Conservation (phyloP, 805 yeast genomes). For the Aciculoconidium aculeatum region DNA sequence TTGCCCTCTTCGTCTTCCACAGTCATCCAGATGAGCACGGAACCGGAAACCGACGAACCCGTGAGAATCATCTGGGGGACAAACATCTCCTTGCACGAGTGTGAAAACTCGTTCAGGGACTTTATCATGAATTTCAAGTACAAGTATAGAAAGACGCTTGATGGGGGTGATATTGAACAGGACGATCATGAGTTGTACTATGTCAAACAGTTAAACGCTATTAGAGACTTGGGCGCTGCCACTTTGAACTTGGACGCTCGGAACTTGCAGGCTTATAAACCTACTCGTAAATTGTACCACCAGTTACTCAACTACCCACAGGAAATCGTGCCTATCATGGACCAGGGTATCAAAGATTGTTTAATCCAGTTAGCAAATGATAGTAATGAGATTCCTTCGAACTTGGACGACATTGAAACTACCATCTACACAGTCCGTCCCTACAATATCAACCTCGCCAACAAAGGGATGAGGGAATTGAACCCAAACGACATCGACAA, state of each 20-base stretch:
- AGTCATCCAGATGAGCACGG: constrained; percentile 19
- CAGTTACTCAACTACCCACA: constrained; percentile 92
- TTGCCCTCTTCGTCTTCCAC: constrained; percentile 18
- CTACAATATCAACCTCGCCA: constrained; percentile 62
- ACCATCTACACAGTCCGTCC: constrained; percentile 86
- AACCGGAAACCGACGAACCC: constrained; percentile 51
- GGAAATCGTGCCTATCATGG: constrained; percentile 96
- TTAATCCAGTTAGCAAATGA: constrained; percentile 70
- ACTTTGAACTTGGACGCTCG: constrained; percentile 81
- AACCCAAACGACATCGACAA: constrained; percentile 53
- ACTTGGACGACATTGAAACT: constrained; percentile 69
- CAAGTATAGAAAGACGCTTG: constrained; percentile 58
- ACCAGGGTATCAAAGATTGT: constrained; percentile 87
- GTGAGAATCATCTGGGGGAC: constrained; percentile 98
- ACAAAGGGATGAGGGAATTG: constrained; percentile 17
- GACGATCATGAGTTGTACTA: constrained; percentile 73
- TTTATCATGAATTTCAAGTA: constrained; percentile 80
- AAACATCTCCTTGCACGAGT: constrained; percentile 86
- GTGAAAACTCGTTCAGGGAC: constrained; percentile 71
- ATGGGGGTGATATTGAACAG: constrained; percentile 28
- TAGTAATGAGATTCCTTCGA: constrained; percentile 20
- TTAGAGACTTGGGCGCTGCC: constrained; percentile 74
- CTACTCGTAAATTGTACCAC: constrained; percentile 72
- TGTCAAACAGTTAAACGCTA: constrained; percentile 62
- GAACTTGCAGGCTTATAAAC: constrained; percentile 69